Evolutionary conservation across 768 basidiomycete genomes (phyloP).

Genomic region (Leucocoprinus leucothites): DNA sequence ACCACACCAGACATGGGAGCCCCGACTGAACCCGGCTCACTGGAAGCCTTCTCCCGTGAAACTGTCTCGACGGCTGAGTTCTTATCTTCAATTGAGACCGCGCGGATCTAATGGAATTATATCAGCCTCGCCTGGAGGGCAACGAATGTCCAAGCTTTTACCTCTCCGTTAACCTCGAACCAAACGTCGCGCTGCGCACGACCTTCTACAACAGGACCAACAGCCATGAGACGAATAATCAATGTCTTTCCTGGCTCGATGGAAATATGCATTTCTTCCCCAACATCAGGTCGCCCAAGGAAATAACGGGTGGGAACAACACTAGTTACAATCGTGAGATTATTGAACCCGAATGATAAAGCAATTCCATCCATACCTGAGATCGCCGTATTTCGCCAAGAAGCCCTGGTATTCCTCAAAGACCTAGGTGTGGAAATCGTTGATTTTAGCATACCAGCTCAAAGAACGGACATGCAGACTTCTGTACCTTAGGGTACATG

Average conservation of each 20-base stretch:
- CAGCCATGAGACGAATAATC: slow-evolving; percentile 93
- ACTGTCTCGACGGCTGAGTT: slow-evolving; percentile 96
- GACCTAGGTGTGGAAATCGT: slow-evolving; percentile 45
- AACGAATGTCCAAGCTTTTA: slow-evolving; percentile 27
- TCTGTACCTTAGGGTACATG: slow-evolving; percentile 93
- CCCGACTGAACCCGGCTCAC: slow-evolving; percentile 94
- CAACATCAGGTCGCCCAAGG: slow-evolving; percentile 85
- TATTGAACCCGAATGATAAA: neutral
- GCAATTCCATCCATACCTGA: slow-evolving; percentile 55
- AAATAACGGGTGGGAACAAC: slow-evolving; percentile 97
- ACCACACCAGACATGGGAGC: slow-evolving; percentile 98
- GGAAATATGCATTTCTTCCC: slow-evolving; percentile 95
- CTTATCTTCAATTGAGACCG: slow-evolving; percentile 94
- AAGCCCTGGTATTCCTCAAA: slow-evolving; percentile 97
- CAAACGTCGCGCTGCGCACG: slow-evolving; percentile 94
- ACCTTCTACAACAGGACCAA: slow-evolving; percentile 89
- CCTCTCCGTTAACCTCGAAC: slow-evolving; percentile 98
- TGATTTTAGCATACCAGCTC: neutral
- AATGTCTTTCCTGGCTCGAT: slow-evolving; percentile 97
- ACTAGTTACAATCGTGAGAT: slow-evolving; percentile 36
- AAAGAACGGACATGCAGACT: neutral
- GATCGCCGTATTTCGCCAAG: slow-evolving; percentile 92
- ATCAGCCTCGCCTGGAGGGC: slow-evolving; percentile 15
- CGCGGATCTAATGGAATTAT: slow-evolving; percentile 65
- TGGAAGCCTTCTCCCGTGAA: slow-evolving; percentile 90